Percentiles rank a stretch among this genome's conserved stretches.
These are phyloP conservation scores for Xerocomus brunneocitrinus DNA, from an alignment of 768 basidiomycete species.

Conservation along the genomic window DNA sequence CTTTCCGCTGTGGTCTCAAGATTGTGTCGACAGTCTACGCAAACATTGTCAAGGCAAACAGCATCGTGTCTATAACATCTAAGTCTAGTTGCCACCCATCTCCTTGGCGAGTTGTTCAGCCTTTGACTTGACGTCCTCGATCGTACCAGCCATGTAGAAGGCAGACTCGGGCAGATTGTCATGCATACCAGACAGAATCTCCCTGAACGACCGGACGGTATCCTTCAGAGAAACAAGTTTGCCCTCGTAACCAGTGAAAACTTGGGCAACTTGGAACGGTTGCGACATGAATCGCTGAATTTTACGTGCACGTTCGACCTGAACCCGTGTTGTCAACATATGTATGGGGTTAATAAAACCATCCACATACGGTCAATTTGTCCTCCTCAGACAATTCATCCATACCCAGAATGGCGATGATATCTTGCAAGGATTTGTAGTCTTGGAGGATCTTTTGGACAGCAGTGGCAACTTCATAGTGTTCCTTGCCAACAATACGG, in stretches of 20 bases:
- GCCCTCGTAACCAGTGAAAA: conserved; percentile 99
- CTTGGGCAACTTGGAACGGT: conserved; percentile 99
- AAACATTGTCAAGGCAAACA: background rate
- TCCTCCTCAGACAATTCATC: conserved; percentile 99
- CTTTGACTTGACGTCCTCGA: conserved; percentile 96
- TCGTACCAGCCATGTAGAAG: conserved; percentile 98
- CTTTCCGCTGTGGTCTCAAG: conserved; percentile 3
- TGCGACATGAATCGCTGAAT: conserved; percentile 99
- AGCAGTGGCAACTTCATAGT: conserved; percentile 94
- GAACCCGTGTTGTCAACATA: conserved; percentile 6
- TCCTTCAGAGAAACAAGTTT: conserved; percentile 96
- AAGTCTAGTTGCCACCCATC: conserved; percentile 50
- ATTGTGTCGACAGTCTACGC: conserved; percentile 9
- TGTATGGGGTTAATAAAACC: background rate
- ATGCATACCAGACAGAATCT: conserved; percentile 87
- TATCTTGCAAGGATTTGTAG: conserved; percentile 97
- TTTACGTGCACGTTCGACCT: conserved; percentile 98
- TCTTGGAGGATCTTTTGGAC: conserved; percentile 97
- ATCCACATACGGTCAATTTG: conserved; percentile 67
- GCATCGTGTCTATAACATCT: conserved; percentile 14
- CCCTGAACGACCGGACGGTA: conserved; percentile 94
- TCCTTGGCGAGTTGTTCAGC: conserved; percentile 97
- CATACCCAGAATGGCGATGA: conserved; percentile 99
- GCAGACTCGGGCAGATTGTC: conserved; percentile 92
- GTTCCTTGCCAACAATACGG: conserved; percentile 92